phyloP scores from a whole-genome alignment of 148 eudicot genomes.

The Camellia sinensis region DNA sequence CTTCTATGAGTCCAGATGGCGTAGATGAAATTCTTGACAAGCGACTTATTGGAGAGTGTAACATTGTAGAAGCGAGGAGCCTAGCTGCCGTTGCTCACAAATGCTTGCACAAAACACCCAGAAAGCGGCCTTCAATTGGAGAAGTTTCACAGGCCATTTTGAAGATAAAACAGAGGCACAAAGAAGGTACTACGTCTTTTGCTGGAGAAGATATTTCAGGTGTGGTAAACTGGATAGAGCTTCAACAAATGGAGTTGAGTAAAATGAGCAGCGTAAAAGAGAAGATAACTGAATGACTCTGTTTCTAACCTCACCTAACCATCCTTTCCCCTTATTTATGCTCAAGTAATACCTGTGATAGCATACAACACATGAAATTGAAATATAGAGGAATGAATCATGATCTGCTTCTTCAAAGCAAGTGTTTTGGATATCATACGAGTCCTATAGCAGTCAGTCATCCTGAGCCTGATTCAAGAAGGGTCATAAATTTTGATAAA shows the following conservation, averaged over 20 bases:
- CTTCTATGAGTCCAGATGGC: slow-evolving; percentile 88
- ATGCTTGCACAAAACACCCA: slow-evolving; percentile 77
- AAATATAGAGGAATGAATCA: background rate
- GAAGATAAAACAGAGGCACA: slow-evolving; percentile 66
- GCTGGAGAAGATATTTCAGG: slow-evolving; percentile 50
- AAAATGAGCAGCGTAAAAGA: slow-evolving; percentile 60
- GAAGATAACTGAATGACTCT: slow-evolving; percentile 18
- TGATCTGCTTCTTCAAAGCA: background rate
- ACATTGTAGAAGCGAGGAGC: slow-evolving; percentile 57
- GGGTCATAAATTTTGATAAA: background rate
- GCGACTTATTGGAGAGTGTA: slow-evolving; percentile 56
- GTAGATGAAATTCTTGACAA: slow-evolving; percentile 90
- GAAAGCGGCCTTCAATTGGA: slow-evolving; percentile 75
- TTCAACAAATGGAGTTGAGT: slow-evolving; percentile 66
- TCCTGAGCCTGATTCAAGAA: background rate
- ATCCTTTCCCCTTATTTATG: background rate
- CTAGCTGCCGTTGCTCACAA: slow-evolving; percentile 71
- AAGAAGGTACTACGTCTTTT: slow-evolving; percentile 63
- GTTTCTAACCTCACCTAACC: background rate
- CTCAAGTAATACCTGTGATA: background rate
- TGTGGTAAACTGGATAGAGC: slow-evolving; percentile 55
- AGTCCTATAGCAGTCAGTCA: background rate
- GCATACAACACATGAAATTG: no score
- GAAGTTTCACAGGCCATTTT: slow-evolving; percentile 70
- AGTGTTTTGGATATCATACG: background rate